phyloP scores from a whole-genome alignment of 2,329 filamentous ascomycete genomes.

The Fusarium foetens region DNA sequence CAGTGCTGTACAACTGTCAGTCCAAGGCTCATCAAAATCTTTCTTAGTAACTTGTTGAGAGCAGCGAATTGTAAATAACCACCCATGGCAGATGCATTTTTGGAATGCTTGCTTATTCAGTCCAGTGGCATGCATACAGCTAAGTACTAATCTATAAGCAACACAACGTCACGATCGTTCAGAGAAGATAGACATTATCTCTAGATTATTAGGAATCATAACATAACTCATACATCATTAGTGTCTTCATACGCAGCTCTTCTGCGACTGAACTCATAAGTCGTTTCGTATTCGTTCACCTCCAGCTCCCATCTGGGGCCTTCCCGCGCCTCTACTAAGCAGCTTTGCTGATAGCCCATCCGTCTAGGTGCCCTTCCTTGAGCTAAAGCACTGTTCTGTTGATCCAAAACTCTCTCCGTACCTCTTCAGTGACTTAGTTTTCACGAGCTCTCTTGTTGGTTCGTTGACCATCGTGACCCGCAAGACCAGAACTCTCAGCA shows the following conservation, averaged over 20 bases:
- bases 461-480: neutral
- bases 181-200: neutral
- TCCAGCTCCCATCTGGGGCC: fast-evolving
- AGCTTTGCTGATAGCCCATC: neutral
- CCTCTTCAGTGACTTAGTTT: fast-evolving
- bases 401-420: neutral
- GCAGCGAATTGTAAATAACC: too few relatives aligned
- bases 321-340: fast-evolving
- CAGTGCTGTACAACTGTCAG: too few relatives aligned
- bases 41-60: too few relatives aligned
- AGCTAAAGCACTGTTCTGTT: fast-evolving
- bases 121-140: too few relatives aligned
- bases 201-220: neutral
- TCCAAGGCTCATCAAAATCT: too few relatives aligned
- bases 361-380: fast-evolving
- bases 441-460: neutral
- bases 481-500: fast-evolving
- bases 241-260: neutral
- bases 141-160: neutral
- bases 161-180: fast-evolving
- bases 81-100: too few relatives aligned
- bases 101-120: neutral
- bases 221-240: neutral
- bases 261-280: neutral
- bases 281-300: neutral